A percentile compares a stretch with the other conserved stretches of the same genome.
These are phyloP conservation scores for Boletus fagicola DNA, from an alignment of 768 basidiomycete genomes.

Conservation along the genomic window DNA sequence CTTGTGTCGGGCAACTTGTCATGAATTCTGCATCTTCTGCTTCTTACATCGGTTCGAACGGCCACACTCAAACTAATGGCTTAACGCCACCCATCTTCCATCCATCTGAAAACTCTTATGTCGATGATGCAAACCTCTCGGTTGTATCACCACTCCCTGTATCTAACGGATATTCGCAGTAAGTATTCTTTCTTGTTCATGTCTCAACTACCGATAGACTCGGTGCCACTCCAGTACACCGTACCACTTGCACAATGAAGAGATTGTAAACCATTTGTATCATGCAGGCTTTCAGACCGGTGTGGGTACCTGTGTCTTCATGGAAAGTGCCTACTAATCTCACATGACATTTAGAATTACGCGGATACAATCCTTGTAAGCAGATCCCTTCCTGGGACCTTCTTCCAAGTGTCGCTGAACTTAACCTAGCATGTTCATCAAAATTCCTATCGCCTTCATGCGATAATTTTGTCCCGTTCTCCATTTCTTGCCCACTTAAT, in stretches of 20 bases:
- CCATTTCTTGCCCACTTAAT: conserved; percentile 87
- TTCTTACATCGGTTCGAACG: conserved; percentile 46
- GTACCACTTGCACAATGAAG: conserved; percentile 68
- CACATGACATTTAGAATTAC: conserved; percentile 58
- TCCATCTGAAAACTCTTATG: conserved; percentile 39
- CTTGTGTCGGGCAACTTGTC: conserved; percentile 4
- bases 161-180: conserved; percentile 61
- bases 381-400: conserved; percentile 14
- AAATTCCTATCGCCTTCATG: conserved; percentile 74
- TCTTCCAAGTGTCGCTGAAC: conserved; percentile 13
- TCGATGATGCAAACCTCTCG: conserved; percentile 27
- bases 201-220: conserved; percentile 7
- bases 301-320: conserved; percentile 45
- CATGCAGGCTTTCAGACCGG: conserved; percentile 79
- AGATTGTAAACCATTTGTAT: conserved; percentile 76
- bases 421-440: conserved; percentile 64
- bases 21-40: conserved; percentile 33
- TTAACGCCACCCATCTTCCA: conserved; percentile 36
- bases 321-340: conserved; percentile 8
- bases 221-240: conserved; percentile 34
- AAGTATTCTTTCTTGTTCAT: conserved; percentile 34
- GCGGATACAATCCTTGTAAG: conserved; percentile 77
- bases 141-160: conserved; percentile 37
- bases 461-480: conserved; percentile 83
- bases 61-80: conserved; percentile 53